Evolutionary conservation across 2,329 filamentous ascomycete genomes (phyloP).

Genomic region (Leptographium wingfieldii): DNA sequence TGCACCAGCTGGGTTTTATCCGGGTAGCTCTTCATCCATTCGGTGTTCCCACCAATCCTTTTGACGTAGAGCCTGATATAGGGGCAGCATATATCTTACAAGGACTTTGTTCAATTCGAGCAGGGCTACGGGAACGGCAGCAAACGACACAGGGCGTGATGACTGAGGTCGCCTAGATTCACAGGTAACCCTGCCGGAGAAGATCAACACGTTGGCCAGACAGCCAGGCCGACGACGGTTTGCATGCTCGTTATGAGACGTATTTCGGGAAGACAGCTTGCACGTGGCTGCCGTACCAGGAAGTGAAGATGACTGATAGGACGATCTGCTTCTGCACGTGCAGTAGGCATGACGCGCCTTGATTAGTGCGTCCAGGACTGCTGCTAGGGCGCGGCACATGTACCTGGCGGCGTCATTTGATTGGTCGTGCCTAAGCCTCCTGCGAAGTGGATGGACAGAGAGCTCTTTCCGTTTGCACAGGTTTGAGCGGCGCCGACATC

Average conservation of each 20-base stretch:
- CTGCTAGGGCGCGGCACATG: background rate
- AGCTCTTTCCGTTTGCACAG: background rate
- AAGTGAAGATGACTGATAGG: background rate
- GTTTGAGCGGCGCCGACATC: too few species aligned
- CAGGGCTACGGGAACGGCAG: background rate
- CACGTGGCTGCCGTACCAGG: background rate
- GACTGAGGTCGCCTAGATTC: too few species aligned
- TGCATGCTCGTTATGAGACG: background rate
- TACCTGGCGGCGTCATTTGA: background rate
- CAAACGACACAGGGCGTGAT: too few species aligned
- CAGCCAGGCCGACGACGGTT: too few species aligned
- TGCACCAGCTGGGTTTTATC: slow-evolving; percentile 30
- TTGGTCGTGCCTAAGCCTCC: background rate
- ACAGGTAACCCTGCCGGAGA: too few species aligned
- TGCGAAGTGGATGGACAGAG: too few species aligned
- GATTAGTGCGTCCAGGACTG: background rate
- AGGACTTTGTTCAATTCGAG: slow-evolving; percentile 28
- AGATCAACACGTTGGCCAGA: too few species aligned
- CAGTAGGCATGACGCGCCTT: background rate
- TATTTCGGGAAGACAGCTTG: background rate
- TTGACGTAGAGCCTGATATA: slow-evolving; percentile 25
- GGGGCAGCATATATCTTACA: slow-evolving; percentile 22
- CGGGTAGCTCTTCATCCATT: slow-evolving; percentile 32
- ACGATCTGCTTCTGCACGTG: background rate
- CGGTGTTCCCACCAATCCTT: slow-evolving; percentile 9